phyloP scores from a whole-genome alignment of 768 basidiomycete species.

The Boletus pseudo-olivaceus region DNA sequence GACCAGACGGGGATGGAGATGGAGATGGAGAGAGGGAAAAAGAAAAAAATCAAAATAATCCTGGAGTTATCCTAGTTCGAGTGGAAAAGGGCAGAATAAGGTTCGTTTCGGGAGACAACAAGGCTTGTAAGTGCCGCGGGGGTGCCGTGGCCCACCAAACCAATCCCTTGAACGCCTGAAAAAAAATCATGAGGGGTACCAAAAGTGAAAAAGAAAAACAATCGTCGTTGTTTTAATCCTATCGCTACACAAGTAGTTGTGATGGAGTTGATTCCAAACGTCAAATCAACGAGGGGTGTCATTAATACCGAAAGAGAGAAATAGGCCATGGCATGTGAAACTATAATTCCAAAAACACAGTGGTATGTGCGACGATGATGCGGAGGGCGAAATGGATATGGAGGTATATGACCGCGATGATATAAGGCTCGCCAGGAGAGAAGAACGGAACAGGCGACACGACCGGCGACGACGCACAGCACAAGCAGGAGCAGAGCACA shows the following conservation, averaged over 20 bases:
- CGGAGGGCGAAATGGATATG: not conserved
- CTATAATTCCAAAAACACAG: conserved; percentile 10
- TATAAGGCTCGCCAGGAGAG: conserved; percentile 13
- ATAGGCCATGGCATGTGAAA: not conserved
- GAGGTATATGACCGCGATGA: conserved; percentile 2
- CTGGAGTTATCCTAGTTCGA: too few relatives aligned
- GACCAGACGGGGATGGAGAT: too few relatives aligned
- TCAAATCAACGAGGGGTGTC: not conserved
- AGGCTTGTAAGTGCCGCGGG: too few relatives aligned
- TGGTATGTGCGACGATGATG: conserved; percentile 2
- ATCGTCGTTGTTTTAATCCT: conserved; percentile 8
- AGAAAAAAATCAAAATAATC: too few relatives aligned
- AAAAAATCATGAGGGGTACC: not conserved
- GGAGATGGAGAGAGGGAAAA: too few relatives aligned
- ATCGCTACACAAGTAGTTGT: conserved; percentile 14
- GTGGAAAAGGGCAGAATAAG: too few relatives aligned
- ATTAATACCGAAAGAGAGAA: conserved; percentile 2
- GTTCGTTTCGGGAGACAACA: too few relatives aligned
- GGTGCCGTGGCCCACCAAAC: too few relatives aligned
- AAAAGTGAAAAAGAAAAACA: not conserved
- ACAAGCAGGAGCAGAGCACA: not conserved
- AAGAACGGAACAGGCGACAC: not conserved
- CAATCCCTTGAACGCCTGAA: too few relatives aligned
- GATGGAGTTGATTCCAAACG: not conserved
- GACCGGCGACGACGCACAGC: conserved; percentile 5